Evolutionary conservation across 164 flowering plant species (phyloP).

Genomic region (Liriodendron chinense): DNA sequence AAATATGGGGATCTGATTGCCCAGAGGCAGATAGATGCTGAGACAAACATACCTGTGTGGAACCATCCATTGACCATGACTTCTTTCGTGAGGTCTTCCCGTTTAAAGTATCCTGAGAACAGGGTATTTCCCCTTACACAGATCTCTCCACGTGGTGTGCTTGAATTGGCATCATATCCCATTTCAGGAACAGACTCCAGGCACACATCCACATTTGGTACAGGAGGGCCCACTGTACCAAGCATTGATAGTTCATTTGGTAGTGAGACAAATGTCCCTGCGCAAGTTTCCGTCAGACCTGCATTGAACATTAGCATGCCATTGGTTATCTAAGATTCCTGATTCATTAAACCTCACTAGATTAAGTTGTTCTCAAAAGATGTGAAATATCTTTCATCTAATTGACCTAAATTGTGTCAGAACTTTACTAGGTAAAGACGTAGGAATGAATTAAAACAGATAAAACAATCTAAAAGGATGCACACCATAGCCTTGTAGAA

Average conservation of each 20-base stretch:
- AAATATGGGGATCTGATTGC: background rate
- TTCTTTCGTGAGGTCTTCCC: conserved; percentile 90
- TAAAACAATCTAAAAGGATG: background rate
- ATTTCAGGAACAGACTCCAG: conserved; percentile 97
- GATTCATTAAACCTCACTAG: background rate
- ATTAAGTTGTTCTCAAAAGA: background rate
- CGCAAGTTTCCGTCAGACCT: conserved; percentile 98
- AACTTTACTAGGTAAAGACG: too few relatives aligned
- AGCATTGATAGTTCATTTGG: conserved; percentile 79
- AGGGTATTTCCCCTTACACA: conserved; percentile 75
- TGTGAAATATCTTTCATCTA: background rate
- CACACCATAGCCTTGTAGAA: conserved; percentile 98
- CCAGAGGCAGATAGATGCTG: background rate
- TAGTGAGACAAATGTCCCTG: conserved; percentile 82
- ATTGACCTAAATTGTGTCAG: too few relatives aligned
- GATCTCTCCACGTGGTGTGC: conserved; percentile 86
- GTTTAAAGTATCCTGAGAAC: conserved; percentile 89
- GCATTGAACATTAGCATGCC: conserved; percentile 12
- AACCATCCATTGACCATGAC: conserved; percentile 92
- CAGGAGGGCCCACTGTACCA: conserved; percentile 97
- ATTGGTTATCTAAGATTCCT: background rate
- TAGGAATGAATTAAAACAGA: background rate
- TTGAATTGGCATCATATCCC: conserved; percentile 88
- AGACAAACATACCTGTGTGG: conserved; percentile 72
- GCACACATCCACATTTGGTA: conserved; percentile 84